Evolutionary conservation across 176 grass and related monocot species (phyloP).

Genomic region (Stipa capillata): DNA sequence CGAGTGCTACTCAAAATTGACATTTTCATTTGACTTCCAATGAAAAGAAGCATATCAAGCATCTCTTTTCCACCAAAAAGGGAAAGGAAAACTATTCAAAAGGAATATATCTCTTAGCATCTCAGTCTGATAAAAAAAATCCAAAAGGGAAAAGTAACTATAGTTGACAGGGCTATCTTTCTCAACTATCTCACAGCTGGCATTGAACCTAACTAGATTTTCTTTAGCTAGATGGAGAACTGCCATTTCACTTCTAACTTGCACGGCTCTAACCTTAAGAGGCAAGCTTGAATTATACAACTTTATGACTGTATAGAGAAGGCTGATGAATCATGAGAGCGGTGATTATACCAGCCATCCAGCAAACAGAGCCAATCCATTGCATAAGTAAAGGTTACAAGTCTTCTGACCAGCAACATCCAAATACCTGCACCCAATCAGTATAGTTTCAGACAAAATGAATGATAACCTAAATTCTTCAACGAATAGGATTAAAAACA

Average conservation of each 20-base stretch:
- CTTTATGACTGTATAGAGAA: neutral
- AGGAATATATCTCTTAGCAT: neutral
- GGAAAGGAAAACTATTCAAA: neutral
- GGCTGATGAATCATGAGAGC: neutral
- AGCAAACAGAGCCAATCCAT: slow-evolving; percentile 68
- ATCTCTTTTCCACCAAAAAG: neutral
- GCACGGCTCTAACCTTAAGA: neutral
- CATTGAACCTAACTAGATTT: neutral
- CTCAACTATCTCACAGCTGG: neutral
- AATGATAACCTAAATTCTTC: neutral
- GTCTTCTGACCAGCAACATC: slow-evolving; percentile 61
- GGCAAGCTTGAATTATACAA: neutral
- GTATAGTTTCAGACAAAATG: neutral
- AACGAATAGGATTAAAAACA: neutral
- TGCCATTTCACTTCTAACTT: neutral
- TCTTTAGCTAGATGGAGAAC: neutral
- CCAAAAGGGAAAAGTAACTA: neutral
- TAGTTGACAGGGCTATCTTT: neutral
- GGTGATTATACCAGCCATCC: slow-evolving; percentile 64
- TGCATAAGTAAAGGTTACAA: slow-evolving; percentile 54
- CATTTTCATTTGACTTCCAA: neutral
- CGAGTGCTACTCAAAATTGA: neutral
- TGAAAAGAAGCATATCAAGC: neutral
- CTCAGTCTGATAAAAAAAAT: neutral
- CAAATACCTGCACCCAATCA: slow-evolving; percentile 53